These are phyloP conservation scores for Pseudomonodictys pantanalensis DNA, from an alignment of 495 filamentous ascomycete genomes.

Conservation along the genomic window DNA sequence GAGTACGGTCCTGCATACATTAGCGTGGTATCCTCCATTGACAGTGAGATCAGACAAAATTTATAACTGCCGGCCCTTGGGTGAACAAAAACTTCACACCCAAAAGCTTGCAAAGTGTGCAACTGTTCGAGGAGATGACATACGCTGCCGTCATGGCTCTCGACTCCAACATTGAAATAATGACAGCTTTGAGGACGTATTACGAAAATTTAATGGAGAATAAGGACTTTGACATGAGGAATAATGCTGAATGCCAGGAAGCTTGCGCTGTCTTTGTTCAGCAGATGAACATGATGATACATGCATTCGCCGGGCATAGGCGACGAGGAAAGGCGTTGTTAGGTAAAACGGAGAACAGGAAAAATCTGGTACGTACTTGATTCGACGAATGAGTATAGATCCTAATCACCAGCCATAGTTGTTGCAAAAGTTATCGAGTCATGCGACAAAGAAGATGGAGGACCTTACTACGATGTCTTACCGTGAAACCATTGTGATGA, in stretches of 20 bases:
- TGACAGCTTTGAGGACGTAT: constrained; percentile 40
- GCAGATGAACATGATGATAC: constrained; percentile 42
- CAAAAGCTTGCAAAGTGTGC: constrained; percentile 40
- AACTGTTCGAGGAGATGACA: constrained; percentile 41
- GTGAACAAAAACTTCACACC: constrained; percentile 25
- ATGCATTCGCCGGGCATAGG: constrained; percentile 43
- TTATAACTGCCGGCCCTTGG: not conserved
- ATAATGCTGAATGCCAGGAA: constrained; percentile 22
- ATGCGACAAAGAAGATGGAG: constrained; percentile 41
- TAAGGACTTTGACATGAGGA: constrained; percentile 36
- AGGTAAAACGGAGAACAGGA: constrained; percentile 41
- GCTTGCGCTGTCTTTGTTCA: constrained; percentile 38
- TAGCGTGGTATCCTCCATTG: not conserved
- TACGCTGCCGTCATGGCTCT: constrained; percentile 42
- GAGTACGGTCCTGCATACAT: not conserved
- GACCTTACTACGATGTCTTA: constrained; percentile 41
- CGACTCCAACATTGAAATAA: constrained; percentile 43
- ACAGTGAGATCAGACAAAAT: not conserved
- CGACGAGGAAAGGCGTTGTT: constrained; percentile 39
- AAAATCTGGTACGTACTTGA: constrained; percentile 37
- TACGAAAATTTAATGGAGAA: constrained; percentile 39
- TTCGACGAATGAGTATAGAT: not conserved
- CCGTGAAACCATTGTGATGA: constrained; percentile 43
- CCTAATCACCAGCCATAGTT: constrained; percentile 26
- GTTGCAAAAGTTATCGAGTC: constrained; percentile 39